Percentiles rank a stretch among this genome's conserved stretches.
Evolutionary conservation across 2,329 filamentous ascomycete species (phyloP).

Genomic region (Didymella pinodella): DNA sequence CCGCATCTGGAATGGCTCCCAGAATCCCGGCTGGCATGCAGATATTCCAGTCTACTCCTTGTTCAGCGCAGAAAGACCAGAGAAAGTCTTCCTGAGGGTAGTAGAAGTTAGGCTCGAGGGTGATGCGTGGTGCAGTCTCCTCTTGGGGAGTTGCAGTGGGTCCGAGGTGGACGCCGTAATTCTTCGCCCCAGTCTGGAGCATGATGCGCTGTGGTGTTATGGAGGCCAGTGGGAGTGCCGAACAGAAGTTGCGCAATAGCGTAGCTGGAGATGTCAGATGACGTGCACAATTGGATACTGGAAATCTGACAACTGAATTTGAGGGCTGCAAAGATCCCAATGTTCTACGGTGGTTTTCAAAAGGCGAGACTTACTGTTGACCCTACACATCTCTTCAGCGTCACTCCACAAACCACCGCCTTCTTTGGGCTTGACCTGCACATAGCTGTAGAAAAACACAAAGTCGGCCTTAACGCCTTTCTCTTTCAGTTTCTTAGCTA

Average conservation of each 20-base stretch:
- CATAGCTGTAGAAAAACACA: constrained; percentile 64
- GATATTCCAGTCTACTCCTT: constrained; percentile 56
- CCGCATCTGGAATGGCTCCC: constrained; percentile 58
- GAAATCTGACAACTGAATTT: too few relatives aligned
- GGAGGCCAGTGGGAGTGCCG: constrained; percentile 52
- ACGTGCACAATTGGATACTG: too few relatives aligned
- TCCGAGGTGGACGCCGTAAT: constrained; percentile 61
- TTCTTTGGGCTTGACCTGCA: constrained; percentile 59
- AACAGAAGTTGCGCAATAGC: constrained; percentile 59
- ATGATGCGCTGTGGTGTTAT: constrained; percentile 58
- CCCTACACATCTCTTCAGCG: constrained; percentile 58
- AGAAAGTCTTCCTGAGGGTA: constrained; percentile 63
- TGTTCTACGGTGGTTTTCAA: too few relatives aligned
- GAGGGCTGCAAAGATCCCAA: too few relatives aligned
- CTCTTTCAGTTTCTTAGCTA: constrained; percentile 46
- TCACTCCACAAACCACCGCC: constrained; percentile 59
- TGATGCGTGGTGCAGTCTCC: constrained; percentile 56
- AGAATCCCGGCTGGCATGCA: constrained; percentile 59
- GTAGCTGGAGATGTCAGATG: constrained; percentile 26
- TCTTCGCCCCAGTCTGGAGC: constrained; percentile 62
- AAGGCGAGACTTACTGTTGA: constrained; percentile 50
- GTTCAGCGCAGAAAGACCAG: constrained; percentile 52
- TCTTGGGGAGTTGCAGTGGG: constrained; percentile 54
- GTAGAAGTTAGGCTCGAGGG: constrained; percentile 63
- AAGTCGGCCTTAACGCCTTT: constrained; percentile 53